These are phyloP conservation scores for Aspergillus sp. DNA, from an alignment of 2,329 filamentous ascomycete genomes.

Conservation along the genomic window DNA sequence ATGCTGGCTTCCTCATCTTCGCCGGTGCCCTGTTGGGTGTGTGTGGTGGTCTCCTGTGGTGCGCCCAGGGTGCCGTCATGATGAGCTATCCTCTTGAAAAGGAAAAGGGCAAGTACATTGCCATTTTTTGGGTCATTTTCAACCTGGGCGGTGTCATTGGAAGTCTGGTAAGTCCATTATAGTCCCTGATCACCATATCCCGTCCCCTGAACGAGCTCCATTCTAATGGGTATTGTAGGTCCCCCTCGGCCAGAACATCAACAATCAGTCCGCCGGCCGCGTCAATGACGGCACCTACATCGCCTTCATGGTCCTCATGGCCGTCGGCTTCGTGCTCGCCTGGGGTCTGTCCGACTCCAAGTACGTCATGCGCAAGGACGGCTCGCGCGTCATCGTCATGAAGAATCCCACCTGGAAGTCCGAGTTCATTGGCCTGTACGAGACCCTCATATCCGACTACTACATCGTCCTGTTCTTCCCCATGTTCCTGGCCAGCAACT, in stretches of 20 bases:
- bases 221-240: conserved; percentile 28
- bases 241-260: conserved; percentile 47
- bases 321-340: conserved; percentile 66
- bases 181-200: too few species aligned
- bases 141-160: conserved; percentile 89
- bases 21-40: conserved; percentile 49
- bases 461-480: conserved; percentile 76
- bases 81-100: conserved; percentile 82
- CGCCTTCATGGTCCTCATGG: conserved; percentile 81
- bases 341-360: conserved; percentile 69
- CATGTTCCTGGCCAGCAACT: conserved; percentile 78
- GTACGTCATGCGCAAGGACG: conserved; percentile 71
- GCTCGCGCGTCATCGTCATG: conserved; percentile 78
- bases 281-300: conserved; percentile 76
- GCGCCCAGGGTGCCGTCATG: conserved; percentile 52
- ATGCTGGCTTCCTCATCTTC: conserved; percentile 49
- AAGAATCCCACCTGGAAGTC: conserved; percentile 85
- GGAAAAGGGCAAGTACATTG: conserved; percentile 84
- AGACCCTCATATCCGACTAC: conserved; percentile 67
- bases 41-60: conserved; percentile 51
- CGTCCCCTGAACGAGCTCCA: neutral
- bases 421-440: conserved; percentile 71
- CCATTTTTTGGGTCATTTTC: conserved; percentile 93
- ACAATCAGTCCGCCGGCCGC: conserved; percentile 32
- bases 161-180: conserved; percentile 58